Evolutionary conservation across 1,139 yeast species (phyloP).

Genomic region (Blastobotrys illinoisensis): DNA sequence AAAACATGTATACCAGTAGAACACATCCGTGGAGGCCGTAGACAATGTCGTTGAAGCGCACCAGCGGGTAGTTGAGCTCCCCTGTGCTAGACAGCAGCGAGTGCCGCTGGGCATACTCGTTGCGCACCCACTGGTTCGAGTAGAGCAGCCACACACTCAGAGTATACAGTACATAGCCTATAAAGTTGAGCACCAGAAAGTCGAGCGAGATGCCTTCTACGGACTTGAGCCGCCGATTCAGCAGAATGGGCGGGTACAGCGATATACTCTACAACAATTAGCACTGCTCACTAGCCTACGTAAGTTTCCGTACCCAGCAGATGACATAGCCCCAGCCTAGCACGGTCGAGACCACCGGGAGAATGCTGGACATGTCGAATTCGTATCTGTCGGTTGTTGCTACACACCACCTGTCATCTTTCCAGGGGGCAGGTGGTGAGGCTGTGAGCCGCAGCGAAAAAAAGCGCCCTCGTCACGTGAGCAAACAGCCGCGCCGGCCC

Average conservation of each 20-base stretch:
- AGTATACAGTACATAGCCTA: slow-evolving; percentile 42
- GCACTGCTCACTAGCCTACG: neutral
- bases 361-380: neutral
- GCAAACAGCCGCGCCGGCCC: too few relatives aligned
- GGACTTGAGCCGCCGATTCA: slow-evolving; percentile 35
- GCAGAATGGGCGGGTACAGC: slow-evolving; percentile 41
- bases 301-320: slow-evolving; percentile 23
- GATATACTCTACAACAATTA: slow-evolving; percentile 38
- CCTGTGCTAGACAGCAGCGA: slow-evolving; percentile 17
- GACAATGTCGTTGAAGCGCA: slow-evolving; percentile 42
- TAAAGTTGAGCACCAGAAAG: slow-evolving; percentile 37
- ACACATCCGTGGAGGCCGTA: slow-evolving; percentile 41
- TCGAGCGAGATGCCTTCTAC: slow-evolving; percentile 45
- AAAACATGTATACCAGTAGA: slow-evolving; percentile 32
- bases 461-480: neutral
- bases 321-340: slow-evolving; percentile 30
- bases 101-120: slow-evolving; percentile 36
- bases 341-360: slow-evolving; percentile 19
- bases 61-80: slow-evolving; percentile 34
- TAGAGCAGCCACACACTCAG: slow-evolving; percentile 37
- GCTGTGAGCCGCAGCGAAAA: neutral
- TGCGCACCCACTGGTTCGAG: slow-evolving; percentile 35
- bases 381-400: neutral
- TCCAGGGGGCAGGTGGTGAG: neutral
- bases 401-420: neutral